A percentile compares a stretch with the other conserved stretches of the same genome.
phyloP scores from a whole-genome alignment of 345 rosid species.

The Gossypium sturtianum region DNA sequence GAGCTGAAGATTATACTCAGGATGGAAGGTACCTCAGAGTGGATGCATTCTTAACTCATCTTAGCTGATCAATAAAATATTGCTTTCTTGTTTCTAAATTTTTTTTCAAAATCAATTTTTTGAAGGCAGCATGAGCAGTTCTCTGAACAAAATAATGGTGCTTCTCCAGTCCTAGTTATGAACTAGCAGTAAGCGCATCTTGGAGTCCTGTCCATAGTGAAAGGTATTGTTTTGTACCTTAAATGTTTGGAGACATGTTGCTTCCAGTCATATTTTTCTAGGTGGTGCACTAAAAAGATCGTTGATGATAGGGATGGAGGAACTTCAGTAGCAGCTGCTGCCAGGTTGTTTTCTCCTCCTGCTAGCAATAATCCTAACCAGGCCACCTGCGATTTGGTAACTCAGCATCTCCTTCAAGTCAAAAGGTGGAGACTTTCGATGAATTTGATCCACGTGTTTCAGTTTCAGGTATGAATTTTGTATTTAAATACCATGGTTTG shows the following conservation, averaged over 20 bases:
- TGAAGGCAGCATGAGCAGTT: too few relatives aligned
- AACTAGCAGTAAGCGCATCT: constrained; percentile 49
- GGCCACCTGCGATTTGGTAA: constrained; percentile 17
- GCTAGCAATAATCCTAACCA: constrained; percentile 27
- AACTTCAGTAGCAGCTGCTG: constrained; percentile 45
- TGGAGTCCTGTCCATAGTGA: constrained; percentile 66
- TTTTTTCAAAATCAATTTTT: constrained; percentile 22
- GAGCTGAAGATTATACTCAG: constrained; percentile 55
- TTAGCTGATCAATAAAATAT: neutral
- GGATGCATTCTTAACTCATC: constrained; percentile 18
- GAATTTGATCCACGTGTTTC: constrained; percentile 92
- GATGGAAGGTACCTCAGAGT: constrained; percentile 52
- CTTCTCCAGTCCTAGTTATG: constrained; percentile 57
- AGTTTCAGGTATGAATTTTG: neutral
- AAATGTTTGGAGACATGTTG: constrained; percentile 10
- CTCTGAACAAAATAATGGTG: constrained; percentile 38
- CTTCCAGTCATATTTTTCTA: constrained; percentile 1
- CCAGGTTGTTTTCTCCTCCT: constrained; percentile 37
- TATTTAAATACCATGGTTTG: neutral
- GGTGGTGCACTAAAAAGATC: constrained; percentile 11
- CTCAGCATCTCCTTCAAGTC: constrained; percentile 25
- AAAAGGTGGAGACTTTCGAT: constrained; percentile 45
- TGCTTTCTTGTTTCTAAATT: neutral
- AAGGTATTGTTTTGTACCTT: constrained; percentile 44
- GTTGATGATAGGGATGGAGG: constrained; percentile 50